These are phyloP conservation scores for Talaromyces ruber DNA, from an alignment of 495 filamentous ascomycete species.

Conservation along the genomic window DNA sequence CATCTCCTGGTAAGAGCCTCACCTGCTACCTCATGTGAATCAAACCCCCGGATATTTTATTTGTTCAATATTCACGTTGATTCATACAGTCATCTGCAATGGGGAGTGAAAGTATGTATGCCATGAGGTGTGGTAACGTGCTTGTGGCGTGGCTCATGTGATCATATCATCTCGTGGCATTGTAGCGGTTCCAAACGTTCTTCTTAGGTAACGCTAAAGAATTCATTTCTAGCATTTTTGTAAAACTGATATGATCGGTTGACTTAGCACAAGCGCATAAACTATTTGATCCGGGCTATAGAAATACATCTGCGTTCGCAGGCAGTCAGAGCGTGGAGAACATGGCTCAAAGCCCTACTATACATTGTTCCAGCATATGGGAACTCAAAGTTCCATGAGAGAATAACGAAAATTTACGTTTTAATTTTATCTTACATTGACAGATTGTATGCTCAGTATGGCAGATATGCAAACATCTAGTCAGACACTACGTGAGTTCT, in stretches of 20 bases:
- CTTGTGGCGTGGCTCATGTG: neutral
- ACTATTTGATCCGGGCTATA: neutral
- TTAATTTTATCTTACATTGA: neutral
- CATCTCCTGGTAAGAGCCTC: neutral
- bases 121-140: neutral
- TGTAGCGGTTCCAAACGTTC: neutral
- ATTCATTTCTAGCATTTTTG: neutral
- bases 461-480: neutral
- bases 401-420: neutral
- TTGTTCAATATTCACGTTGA: neutral
- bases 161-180: conserved; percentile 1
- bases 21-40: neutral
- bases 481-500: neutral
- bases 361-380: neutral
- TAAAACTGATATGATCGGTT: neutral
- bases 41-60: neutral
- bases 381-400: neutral
- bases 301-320: neutral
- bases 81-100: neutral
- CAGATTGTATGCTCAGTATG: neutral
- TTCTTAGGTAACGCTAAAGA: neutral
- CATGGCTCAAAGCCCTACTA: neutral
- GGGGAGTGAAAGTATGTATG: neutral
- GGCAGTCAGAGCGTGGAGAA: neutral
- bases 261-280: neutral